These are phyloP conservation scores for Seminavis robusta DNA, from an alignment of 108 stramenopile genomes.

Conservation along the genomic window DNA sequence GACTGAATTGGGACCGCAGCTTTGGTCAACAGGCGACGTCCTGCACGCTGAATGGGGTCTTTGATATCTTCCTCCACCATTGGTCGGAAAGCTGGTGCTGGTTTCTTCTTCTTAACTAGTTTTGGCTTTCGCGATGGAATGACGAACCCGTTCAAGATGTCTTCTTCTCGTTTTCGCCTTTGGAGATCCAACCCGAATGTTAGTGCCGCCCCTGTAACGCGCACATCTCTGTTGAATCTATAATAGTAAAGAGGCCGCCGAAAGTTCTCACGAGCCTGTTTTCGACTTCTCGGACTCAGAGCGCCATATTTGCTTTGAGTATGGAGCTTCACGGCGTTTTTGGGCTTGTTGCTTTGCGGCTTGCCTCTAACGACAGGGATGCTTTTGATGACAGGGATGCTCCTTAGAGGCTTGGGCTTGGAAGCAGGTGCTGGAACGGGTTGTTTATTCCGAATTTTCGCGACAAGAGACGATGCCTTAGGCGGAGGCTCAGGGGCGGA, in stretches of 20 bases:
- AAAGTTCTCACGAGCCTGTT: too few relatives aligned
- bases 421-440: not conserved
- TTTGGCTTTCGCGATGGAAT: not conserved
- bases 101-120: not conserved
- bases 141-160: too few relatives aligned
- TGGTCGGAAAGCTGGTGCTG: slow-evolving; percentile 9
- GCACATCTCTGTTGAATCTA: not conserved
- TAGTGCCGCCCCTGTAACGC: not conserved
- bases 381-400: not conserved
- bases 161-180: not conserved
- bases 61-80: slow-evolving; percentile 46
- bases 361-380: too few relatives aligned
- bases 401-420: too few relatives aligned
- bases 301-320: too few relatives aligned
- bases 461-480: not conserved
- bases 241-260: too few relatives aligned
- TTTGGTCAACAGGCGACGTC: slow-evolving; percentile 65
- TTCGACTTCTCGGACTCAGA: too few relatives aligned
- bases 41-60: slow-evolving; percentile 81
- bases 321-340: too few relatives aligned
- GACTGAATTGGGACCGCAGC: slow-evolving; percentile 81
- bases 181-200: not conserved
- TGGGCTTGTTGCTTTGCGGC: too few relatives aligned
- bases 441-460: not conserved
- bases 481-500: not conserved